phyloP scores from a whole-genome alignment of 768 basidiomycete species.

The Suillus bovinus region DNA sequence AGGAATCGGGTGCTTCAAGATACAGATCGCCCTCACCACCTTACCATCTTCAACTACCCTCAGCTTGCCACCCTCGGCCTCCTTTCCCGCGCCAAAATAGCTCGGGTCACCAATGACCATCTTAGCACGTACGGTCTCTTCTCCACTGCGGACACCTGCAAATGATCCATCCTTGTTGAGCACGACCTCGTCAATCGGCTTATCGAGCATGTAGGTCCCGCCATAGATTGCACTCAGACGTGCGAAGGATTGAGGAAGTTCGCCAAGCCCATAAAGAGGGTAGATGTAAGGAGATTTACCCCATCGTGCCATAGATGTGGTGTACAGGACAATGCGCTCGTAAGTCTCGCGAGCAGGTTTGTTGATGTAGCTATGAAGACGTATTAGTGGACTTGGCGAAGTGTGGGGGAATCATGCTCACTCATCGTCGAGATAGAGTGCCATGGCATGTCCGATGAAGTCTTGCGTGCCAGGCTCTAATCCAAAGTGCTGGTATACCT shows the following conservation, averaged over 20 bases:
- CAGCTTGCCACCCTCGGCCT: slow-evolving; percentile 69
- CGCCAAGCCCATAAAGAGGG: slow-evolving; percentile 97
- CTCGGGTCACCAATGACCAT: slow-evolving; percentile 97
- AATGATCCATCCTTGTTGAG: slow-evolving; percentile 87
- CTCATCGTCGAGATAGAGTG: slow-evolving; percentile 96
- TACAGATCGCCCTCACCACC: slow-evolving; percentile 95
- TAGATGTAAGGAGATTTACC: slow-evolving; percentile 99
- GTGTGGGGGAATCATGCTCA: slow-evolving; percentile 42
- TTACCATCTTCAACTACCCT: slow-evolving; percentile 91
- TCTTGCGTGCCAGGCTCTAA: slow-evolving; percentile 97
- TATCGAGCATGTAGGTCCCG: slow-evolving; percentile 99
- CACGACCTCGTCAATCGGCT: slow-evolving; percentile 87
- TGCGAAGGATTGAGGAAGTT: slow-evolving; percentile 98
- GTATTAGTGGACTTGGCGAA: slow-evolving; percentile 11
- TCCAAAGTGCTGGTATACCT: slow-evolving; percentile 95
- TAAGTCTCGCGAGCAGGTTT: slow-evolving; percentile 90
- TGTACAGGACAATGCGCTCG: slow-evolving; percentile 96
- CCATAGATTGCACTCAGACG: slow-evolving; percentile 98
- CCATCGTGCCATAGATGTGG: slow-evolving; percentile 97
- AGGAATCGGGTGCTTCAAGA: slow-evolving; percentile 97
- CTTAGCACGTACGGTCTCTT: slow-evolving; percentile 95
- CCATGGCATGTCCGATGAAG: slow-evolving; percentile 99
- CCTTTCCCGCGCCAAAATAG: slow-evolving; percentile 85
- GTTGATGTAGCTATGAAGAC: slow-evolving; percentile 74
- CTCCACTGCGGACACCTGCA: slow-evolving; percentile 84